A percentile compares a stretch with the other conserved stretches of the same genome.
Evolutionary conservation across 2,329 filamentous ascomycete genomes (phyloP).

Genomic region (Paracorniculantispora psalliotae): DNA sequence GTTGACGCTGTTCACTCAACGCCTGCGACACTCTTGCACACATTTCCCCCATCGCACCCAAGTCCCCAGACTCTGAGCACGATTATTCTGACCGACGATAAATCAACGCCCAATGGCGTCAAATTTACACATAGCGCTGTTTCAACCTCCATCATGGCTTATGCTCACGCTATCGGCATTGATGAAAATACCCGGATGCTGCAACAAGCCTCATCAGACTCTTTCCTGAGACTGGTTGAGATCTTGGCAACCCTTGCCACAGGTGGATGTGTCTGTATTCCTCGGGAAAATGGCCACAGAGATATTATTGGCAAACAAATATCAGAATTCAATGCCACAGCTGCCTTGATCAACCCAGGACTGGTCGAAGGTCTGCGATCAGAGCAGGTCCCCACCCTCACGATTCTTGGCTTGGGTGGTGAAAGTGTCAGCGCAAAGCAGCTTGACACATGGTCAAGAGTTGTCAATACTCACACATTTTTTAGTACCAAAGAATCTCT

Average conservation of each 20-base stretch:
- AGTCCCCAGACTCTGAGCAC: neutral
- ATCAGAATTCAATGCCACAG: neutral
- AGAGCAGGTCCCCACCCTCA: neutral
- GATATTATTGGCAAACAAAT: neutral
- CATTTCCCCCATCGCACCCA: neutral
- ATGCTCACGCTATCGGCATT: neutral
- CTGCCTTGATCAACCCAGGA: neutral
- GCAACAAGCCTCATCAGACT: neutral
- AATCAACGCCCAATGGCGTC: neutral
- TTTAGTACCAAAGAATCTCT: neutral
- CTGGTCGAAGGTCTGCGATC: neutral
- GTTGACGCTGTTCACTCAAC: neutral
- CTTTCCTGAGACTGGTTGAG: neutral
- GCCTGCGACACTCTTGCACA: neutral
- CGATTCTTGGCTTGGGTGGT: neutral
- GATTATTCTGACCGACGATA: neutral
- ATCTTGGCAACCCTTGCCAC: neutral
- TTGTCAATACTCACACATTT: neutral
- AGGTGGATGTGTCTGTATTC: neutral
- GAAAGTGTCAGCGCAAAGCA: constrained; percentile 18
- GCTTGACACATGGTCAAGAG: constrained; percentile 6
- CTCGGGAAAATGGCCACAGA: neutral
- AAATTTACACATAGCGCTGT: neutral
- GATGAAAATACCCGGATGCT: neutral
- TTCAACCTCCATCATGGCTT: neutral